Conservation (phyloP, 2,329 filamentous ascomycete species). For the Epichloe brachyelytri region DNA sequence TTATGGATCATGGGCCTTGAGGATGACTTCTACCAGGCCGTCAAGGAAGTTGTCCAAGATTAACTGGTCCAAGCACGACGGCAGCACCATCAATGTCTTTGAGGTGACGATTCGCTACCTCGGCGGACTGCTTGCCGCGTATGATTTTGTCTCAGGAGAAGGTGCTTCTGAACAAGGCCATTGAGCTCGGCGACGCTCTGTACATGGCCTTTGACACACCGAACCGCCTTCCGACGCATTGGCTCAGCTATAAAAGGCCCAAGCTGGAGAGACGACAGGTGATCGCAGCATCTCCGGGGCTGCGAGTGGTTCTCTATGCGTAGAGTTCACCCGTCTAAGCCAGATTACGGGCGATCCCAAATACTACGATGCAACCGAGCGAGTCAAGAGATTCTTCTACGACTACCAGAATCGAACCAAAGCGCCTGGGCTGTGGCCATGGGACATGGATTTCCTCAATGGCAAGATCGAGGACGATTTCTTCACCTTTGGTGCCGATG, state of each 20-base stretch:
- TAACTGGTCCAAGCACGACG: conserved; percentile 38
- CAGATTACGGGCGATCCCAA: conserved; percentile 61
- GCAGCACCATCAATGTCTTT: conserved; percentile 40
- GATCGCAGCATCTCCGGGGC: conserved; percentile 27
- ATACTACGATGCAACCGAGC: conserved; percentile 64
- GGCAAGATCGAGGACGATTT: conserved; percentile 27
- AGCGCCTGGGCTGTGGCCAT: conserved; percentile 63
- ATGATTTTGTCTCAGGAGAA: conserved; percentile 36
- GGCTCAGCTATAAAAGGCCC: conserved; percentile 31
- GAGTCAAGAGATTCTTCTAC: conserved; percentile 57
- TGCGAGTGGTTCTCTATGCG: conserved; percentile 49
- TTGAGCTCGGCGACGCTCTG: conserved; percentile 41
- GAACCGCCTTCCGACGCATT: conserved; percentile 36
- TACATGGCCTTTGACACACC: conserved; percentile 42
- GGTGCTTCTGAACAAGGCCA: conserved; percentile 34
- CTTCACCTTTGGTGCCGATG: conserved; percentile 32
- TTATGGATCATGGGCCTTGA: conserved; percentile 47
- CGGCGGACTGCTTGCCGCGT: conserved; percentile 38
- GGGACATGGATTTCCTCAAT: conserved; percentile 46
- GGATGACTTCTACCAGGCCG: conserved; percentile 40
- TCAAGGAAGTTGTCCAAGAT: conserved; percentile 35
- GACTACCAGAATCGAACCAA: conserved; percentile 51
- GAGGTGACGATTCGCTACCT: conserved; percentile 48
- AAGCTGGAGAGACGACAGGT: conserved; percentile 23
- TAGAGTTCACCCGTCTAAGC: conserved; percentile 64